Evolutionary conservation across 2,329 filamentous ascomycete genomes (phyloP).

Genomic region (Ophiostoma populinum): DNA sequence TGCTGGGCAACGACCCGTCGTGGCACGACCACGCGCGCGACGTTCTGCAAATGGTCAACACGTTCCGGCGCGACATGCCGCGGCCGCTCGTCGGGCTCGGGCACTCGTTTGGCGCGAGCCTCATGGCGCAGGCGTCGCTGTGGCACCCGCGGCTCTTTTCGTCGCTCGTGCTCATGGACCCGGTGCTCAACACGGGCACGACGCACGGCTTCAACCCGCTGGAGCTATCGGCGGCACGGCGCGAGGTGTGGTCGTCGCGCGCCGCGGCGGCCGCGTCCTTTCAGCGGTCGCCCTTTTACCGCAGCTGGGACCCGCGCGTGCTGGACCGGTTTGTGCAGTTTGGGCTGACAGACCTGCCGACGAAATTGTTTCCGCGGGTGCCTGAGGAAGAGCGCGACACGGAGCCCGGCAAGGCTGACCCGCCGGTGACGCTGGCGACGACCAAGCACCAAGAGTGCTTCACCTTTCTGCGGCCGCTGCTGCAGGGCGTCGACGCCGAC

Average conservation of each 20-base stretch:
- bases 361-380: constrained; percentile 32
- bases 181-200: constrained; percentile 49
- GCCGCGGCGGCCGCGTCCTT: constrained; percentile 51
- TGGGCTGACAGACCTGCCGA: constrained; percentile 62
- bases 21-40: constrained; percentile 82
- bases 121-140: constrained; percentile 53
- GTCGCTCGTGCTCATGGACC: constrained; percentile 65
- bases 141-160: constrained; percentile 69
- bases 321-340: constrained; percentile 55
- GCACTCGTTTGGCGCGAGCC: constrained; percentile 73
- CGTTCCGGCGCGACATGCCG: constrained; percentile 62
- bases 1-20: constrained; percentile 68
- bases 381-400: constrained; percentile 5
- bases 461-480: constrained; percentile 51
- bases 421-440: constrained; percentile 52
- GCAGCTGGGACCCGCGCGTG: constrained; percentile 65
- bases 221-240: constrained; percentile 49
- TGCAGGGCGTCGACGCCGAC: constrained; percentile 22
- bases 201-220: constrained; percentile 25
- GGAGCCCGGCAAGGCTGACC: constrained; percentile 17
- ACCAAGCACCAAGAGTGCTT: constrained; percentile 80
- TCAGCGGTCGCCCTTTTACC: constrained; percentile 56
- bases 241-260: constrained; percentile 69
- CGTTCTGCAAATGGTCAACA: constrained; percentile 69
- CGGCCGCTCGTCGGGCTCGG: constrained; percentile 71